These are phyloP conservation scores for Fusarium nematophilum DNA, from an alignment of 2,329 filamentous ascomycete species.

Conservation along the genomic window DNA sequence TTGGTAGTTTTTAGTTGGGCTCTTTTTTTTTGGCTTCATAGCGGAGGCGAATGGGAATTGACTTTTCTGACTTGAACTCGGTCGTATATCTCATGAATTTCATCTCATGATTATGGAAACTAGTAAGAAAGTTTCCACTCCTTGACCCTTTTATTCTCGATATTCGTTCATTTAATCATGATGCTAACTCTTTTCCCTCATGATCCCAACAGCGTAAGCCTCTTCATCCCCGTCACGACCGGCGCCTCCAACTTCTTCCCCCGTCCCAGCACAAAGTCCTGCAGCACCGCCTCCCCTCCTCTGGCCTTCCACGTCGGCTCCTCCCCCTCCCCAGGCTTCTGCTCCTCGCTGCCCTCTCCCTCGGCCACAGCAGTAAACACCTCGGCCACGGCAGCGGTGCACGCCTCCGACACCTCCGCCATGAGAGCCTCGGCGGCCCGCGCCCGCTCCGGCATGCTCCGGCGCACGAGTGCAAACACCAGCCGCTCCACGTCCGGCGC, in stretches of 20 bases:
- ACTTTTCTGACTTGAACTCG: slow-evolving; percentile 28
- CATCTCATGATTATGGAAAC: slow-evolving; percentile 14
- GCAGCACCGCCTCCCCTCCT: slow-evolving; percentile 65
- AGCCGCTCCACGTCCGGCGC: slow-evolving; percentile 79
- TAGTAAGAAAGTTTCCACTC: slow-evolving; percentile 9
- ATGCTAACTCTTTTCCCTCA: too few species aligned
- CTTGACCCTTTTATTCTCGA: too few species aligned
- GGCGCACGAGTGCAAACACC: slow-evolving; percentile 79
- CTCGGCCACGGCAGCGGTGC: slow-evolving; percentile 73
- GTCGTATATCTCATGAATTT: not conserved
- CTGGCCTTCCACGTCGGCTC: slow-evolving; percentile 49
- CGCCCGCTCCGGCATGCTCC: slow-evolving; percentile 90
- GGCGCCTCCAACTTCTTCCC: slow-evolving; percentile 61
- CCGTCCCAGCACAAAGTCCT: slow-evolving; percentile 61
- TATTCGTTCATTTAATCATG: too few species aligned
- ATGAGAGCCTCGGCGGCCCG: slow-evolving; percentile 80
- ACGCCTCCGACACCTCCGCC: slow-evolving; percentile 78
- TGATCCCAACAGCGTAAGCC: slow-evolving; percentile 62
- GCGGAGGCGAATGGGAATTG: slow-evolving; percentile 49
- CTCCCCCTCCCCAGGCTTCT: slow-evolving; percentile 17
- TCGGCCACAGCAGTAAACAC: slow-evolving; percentile 64
- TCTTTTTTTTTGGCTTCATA: slow-evolving; percentile 42
- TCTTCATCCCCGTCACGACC: slow-evolving; percentile 60
- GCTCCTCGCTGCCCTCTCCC: slow-evolving; percentile 26
- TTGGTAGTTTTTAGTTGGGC: slow-evolving; percentile 30